These are phyloP conservation scores for Endothia cerciana DNA, from an alignment of 2,329 filamentous ascomycete genomes.

Conservation along the genomic window DNA sequence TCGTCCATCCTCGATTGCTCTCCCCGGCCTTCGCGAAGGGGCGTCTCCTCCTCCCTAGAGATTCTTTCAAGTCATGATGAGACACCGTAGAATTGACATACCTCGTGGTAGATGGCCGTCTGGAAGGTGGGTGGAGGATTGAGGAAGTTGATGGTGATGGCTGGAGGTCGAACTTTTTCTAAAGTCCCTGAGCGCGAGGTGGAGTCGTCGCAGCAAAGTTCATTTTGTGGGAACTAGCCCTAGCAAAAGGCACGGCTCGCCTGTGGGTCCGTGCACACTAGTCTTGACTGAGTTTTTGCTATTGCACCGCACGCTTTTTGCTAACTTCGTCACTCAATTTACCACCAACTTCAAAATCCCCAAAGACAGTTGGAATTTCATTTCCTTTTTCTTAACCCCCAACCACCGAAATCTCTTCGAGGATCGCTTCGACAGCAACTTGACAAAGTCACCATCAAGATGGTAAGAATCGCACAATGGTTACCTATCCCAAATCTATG, in stretches of 20 bases:
- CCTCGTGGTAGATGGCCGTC: constrained; percentile 35
- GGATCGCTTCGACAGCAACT: constrained; percentile 65
- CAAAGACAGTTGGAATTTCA: constrained; percentile 29
- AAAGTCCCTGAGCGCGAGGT: constrained; percentile 28
- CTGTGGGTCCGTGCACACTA: constrained; percentile 7
- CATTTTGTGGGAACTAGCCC: constrained; percentile 28
- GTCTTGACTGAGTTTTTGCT: constrained; percentile 13
- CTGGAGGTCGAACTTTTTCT: constrained; percentile 30
- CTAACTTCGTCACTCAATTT: constrained; percentile 24
- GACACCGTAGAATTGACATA: constrained; percentile 33
- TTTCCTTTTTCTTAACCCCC: constrained; percentile 26
- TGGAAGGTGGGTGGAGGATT: constrained; percentile 25
- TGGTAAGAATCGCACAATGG: constrained; percentile 51
- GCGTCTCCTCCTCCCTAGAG: constrained; percentile 32
- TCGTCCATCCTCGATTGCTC: constrained; percentile 59
- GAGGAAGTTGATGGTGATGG: constrained; percentile 15
- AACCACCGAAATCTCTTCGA: constrained; percentile 58
- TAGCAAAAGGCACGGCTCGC: constrained; percentile 13
- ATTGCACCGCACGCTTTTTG: constrained; percentile 26
- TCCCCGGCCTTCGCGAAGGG: constrained; percentile 56
- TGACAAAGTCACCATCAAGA: constrained; percentile 57
- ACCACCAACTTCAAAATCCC: constrained; percentile 34
- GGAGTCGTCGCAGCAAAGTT: constrained; percentile 32
- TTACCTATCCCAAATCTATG: too few relatives aligned
- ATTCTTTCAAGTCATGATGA: constrained; percentile 36